Evolutionary conservation across 2,329 filamentous ascomycete species (phyloP).

Genomic region (Neonectria punicea): DNA sequence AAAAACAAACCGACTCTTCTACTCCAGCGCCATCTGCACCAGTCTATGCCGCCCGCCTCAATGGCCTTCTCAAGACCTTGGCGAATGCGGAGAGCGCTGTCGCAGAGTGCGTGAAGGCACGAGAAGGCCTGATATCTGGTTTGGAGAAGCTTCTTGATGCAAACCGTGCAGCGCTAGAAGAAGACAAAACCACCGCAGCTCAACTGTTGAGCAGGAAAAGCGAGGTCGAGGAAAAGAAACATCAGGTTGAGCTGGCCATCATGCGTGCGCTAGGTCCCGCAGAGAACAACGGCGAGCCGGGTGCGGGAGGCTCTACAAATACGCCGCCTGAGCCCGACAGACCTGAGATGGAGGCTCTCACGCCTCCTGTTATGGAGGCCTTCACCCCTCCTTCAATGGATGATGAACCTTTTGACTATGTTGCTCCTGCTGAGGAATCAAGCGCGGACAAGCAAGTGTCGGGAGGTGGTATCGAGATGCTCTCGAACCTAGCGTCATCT

Average conservation of each 20-base stretch:
- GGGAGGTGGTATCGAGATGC: slow-evolving; percentile 52
- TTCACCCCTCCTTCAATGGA: slow-evolving; percentile 35
- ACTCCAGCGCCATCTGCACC: slow-evolving; percentile 80
- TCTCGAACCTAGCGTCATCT: slow-evolving; percentile 54
- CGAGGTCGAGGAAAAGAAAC: slow-evolving; percentile 83
- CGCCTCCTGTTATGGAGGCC: slow-evolving; percentile 74
- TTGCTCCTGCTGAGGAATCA: slow-evolving; percentile 30
- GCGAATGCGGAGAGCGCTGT: slow-evolving; percentile 90
- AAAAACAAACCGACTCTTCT: slow-evolving; percentile 80
- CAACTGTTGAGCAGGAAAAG: slow-evolving; percentile 74
- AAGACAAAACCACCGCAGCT: slow-evolving; percentile 74
- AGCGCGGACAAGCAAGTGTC: slow-evolving; percentile 31
- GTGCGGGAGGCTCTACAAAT: slow-evolving; percentile 57
- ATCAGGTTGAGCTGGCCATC: slow-evolving; percentile 90
- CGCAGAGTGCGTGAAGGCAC: slow-evolving; percentile 87
- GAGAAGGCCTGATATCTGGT: slow-evolving; percentile 79
- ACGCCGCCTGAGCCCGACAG: slow-evolving; percentile 71
- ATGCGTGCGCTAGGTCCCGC: slow-evolving; percentile 81
- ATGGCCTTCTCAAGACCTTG: slow-evolving; percentile 87
- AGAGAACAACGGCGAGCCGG: slow-evolving; percentile 60
- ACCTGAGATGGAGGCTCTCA: slow-evolving; percentile 86
- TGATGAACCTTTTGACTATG: slow-evolving; percentile 36
- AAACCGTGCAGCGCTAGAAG: slow-evolving; percentile 74
- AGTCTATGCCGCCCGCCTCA: slow-evolving; percentile 90
- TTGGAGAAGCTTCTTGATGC: slow-evolving; percentile 84